Evolutionary conservation across 257 asterid species (phyloP).

Genomic region (Linderniella brevidens): DNA sequence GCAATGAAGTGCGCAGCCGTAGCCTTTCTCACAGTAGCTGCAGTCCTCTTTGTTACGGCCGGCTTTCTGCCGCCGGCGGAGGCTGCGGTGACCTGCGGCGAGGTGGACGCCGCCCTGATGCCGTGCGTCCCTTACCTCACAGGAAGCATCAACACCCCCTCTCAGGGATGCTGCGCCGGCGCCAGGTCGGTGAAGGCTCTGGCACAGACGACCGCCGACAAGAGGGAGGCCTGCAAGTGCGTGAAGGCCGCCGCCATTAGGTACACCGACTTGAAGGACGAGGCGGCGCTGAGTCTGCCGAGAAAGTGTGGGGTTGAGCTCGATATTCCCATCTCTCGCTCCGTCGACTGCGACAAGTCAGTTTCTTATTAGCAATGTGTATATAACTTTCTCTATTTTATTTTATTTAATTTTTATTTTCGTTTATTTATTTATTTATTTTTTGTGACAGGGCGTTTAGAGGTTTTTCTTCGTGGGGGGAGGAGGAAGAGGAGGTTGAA

Average conservation of each 20-base stretch:
- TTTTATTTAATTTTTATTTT: no score
- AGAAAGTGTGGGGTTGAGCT: conserved; percentile 18
- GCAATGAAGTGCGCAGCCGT: conserved; percentile 6
- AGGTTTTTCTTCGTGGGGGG: no score
- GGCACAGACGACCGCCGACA: conserved; percentile 9
- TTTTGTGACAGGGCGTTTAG: no score
- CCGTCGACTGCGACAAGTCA: conserved; percentile 21
- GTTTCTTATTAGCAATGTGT: no score
- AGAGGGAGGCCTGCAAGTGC: conserved; percentile 12
- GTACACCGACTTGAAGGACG: conserved; percentile 13
- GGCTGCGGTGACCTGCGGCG: conserved; percentile 18
- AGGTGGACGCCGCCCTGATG: conserved; percentile 19
- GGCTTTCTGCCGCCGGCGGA: conserved; percentile 9
- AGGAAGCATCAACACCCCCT: not conserved
- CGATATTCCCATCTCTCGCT: conserved; percentile 27
- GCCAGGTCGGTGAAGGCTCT: conserved; percentile 2
- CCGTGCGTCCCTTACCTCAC: conserved; percentile 17
- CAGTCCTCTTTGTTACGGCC: conserved; percentile 1
- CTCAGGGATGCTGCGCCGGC: conserved; percentile 11
- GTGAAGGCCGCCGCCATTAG: conserved; percentile 14
- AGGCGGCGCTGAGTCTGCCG: conserved; percentile 16
- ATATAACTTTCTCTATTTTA: no score
- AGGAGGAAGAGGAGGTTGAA: no score
- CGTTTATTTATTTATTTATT: no score
- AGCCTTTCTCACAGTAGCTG: conserved; percentile 12